phyloP scores from a whole-genome alignment of 116 monocot species.

The Iris pallida region DNA sequence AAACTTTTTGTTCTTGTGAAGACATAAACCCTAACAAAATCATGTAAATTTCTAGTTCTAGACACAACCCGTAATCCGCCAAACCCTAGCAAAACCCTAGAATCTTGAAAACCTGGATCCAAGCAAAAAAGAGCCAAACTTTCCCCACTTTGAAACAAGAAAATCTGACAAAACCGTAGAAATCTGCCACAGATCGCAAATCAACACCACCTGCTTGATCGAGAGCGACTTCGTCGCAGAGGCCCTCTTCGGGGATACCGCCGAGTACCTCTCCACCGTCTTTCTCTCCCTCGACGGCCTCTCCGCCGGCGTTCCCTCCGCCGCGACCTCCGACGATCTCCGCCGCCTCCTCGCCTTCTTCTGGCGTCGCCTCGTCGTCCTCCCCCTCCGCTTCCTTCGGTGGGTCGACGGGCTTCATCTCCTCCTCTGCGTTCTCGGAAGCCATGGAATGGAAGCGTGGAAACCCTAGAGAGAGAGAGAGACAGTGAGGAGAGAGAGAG shows the following conservation, averaged over 20 bases:
- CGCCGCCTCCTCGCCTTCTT: slow-evolving; percentile 8
- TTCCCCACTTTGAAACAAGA: not conserved
- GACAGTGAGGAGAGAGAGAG: too few relatives aligned
- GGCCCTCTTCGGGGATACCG: slow-evolving; percentile 17
- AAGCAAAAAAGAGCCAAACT: not conserved
- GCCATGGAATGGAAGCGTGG: too few relatives aligned
- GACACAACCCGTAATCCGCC: too few relatives aligned
- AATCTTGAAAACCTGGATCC: not conserved
- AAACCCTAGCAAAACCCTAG: not conserved
- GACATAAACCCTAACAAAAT: too few relatives aligned
- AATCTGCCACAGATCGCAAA: not conserved
- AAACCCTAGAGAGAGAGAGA: too few relatives aligned
- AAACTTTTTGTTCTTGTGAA: too few relatives aligned
- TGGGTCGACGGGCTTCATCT: not conserved
- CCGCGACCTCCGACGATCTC: slow-evolving; percentile 8
- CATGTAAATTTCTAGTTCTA: too few relatives aligned
- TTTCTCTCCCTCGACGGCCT: slow-evolving; percentile 71
- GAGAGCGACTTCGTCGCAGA: slow-evolving; percentile 31
- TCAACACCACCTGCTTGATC: slow-evolving; percentile 42
- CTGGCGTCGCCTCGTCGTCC: slow-evolving; percentile 13
- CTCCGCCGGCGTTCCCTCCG: slow-evolving; percentile 18
- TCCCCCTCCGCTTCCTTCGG: not conserved
- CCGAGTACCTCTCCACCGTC: slow-evolving; percentile 62
- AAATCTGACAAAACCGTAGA: not conserved
- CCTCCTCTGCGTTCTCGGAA: not conserved